Conservation (phyloP, 2,329 filamentous ascomycete species). For the Clonostachys rhizophaga region DNA sequence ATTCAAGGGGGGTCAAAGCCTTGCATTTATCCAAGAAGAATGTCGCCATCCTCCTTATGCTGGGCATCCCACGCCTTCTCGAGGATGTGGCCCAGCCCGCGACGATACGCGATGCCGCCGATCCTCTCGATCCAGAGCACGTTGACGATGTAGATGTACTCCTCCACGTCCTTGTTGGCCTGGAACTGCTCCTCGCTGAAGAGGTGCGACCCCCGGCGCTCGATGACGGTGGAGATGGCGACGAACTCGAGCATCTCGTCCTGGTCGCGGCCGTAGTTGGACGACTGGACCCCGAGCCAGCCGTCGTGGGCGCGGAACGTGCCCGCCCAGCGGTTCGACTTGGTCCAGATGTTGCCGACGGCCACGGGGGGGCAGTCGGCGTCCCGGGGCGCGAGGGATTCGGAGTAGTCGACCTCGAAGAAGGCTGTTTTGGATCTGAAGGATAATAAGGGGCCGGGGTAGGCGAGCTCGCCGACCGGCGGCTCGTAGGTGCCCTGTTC, state of each 20-base stretch:
- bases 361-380: constrained; percentile 32
- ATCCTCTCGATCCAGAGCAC: constrained; percentile 41
- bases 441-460: constrained; percentile 30
- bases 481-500: constrained; percentile 19
- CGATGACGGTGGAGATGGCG: constrained; percentile 31
- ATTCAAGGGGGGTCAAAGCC: constrained; percentile 29
- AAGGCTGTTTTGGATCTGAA: constrained; percentile 31
- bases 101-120: constrained; percentile 31
- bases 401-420: constrained; percentile 33
- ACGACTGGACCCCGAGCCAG: constrained; percentile 39
- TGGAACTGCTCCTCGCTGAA: constrained; percentile 31
- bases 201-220: constrained; percentile 33
- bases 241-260: constrained; percentile 38
- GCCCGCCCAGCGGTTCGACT: constrained; percentile 29
- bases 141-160: constrained; percentile 37
- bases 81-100: constrained; percentile 36
- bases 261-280: constrained; percentile 31
- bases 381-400: constrained; percentile 23
- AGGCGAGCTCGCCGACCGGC: constrained; percentile 17
- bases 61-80: constrained; percentile 32
- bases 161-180: constrained; percentile 33
- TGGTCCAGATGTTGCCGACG: constrained; percentile 34
- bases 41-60: constrained; percentile 29
- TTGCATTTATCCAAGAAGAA: constrained; percentile 28
- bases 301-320: constrained; percentile 36